These are phyloP conservation scores for Periconia digitata DNA, from an alignment of 2,329 filamentous ascomycete genomes.

Conservation along the genomic window DNA sequence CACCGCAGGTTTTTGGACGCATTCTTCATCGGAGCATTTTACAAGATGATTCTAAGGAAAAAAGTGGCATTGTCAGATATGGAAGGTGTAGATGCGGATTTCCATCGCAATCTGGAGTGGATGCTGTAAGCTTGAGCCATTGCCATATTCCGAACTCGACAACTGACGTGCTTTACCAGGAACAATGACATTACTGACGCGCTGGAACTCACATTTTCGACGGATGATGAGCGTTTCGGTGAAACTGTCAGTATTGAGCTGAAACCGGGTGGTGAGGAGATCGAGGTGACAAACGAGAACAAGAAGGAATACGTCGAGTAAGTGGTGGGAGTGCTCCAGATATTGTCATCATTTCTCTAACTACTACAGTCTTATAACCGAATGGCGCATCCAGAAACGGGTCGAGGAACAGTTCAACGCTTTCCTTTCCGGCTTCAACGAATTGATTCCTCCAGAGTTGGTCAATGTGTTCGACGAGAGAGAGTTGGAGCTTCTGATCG, in stretches of 20 bases:
- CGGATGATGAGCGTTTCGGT: constrained; percentile 95
- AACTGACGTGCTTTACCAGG: constrained; percentile 36
- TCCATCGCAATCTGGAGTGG: constrained; percentile 95
- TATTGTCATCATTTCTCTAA: constrained; percentile 16
- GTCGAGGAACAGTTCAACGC: constrained; percentile 98
- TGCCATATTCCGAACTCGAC: background rate
- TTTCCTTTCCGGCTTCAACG: constrained; percentile 96
- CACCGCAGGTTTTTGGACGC: constrained; percentile 96
- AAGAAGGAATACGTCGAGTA: constrained; percentile 98
- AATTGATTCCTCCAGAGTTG: constrained; percentile 92
- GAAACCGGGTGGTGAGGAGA: constrained; percentile 84
- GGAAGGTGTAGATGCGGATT: constrained; percentile 98
- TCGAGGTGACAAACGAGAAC: constrained; percentile 97
- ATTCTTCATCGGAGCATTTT: constrained; percentile 98
- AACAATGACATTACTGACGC: constrained; percentile 97
- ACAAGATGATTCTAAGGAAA: constrained; percentile 99
- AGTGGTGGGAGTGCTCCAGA: constrained; percentile 28
- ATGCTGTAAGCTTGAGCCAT: constrained; percentile 63
- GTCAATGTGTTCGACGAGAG: constrained; percentile 99
- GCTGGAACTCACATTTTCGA: constrained; percentile 92
- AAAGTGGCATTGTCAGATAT: constrained; percentile 90
- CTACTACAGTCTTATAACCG: constrained; percentile 74
- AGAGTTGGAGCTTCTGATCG: constrained; percentile 92
- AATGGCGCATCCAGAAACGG: constrained; percentile 98
- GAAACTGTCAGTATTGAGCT: constrained; percentile 93